Evolutionary conservation across 345 rosid genomes (phyloP), one percentile per base, ranked within the genome.

Genomic region (Melaleuca quinquenervia): DNA sequence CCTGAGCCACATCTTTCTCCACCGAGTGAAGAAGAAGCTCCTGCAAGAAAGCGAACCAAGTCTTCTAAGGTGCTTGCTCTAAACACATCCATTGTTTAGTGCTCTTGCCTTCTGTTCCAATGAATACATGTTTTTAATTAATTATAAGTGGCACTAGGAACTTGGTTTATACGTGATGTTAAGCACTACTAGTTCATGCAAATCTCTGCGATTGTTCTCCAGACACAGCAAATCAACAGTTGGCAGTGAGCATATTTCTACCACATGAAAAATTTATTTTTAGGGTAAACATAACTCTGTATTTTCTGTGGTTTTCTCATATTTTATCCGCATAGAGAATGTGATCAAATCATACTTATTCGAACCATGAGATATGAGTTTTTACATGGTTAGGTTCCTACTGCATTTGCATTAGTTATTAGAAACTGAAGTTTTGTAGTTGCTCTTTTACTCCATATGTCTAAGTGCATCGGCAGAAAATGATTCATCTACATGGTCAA

Each of bases 1-100:
- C 88, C 96, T 21, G 98, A 93, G 88, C 96, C 99, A 32, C 86
- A 91, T 88, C 90, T 97, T 88, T 87, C 89, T 54, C 85, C 89
- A 50, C 91, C 92, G 58, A 88, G 86, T 87, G 94, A 91, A 87
- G 92, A 91, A 83, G 94, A 89, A 82, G 82, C 87, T 74, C 87
- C 88, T 86, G 84, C 91, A 62, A 93, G 62, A 90, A 96, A 89
- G 87, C 93, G 89, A 87, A 24, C 94, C 51, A 95, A 93, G 86
- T 92, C 93, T 89, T 88, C 93, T 50, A 94, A 95, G 99, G 98
- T 97, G 91, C 83, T 87, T 89, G 50, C 82, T 58, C 36, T 85
- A 80, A 87, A 84, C 83, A 82, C 75, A 83, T 86, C 55, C 41
- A 80, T 52, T 50, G 58, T 53, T 11, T 24, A 29, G 83, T 54